A percentile compares a stretch with the other conserved stretches of the same genome.
Conservation (phyloP, 495 filamentous ascomycete genomes). For the Neurospora tetraspora region DNA sequence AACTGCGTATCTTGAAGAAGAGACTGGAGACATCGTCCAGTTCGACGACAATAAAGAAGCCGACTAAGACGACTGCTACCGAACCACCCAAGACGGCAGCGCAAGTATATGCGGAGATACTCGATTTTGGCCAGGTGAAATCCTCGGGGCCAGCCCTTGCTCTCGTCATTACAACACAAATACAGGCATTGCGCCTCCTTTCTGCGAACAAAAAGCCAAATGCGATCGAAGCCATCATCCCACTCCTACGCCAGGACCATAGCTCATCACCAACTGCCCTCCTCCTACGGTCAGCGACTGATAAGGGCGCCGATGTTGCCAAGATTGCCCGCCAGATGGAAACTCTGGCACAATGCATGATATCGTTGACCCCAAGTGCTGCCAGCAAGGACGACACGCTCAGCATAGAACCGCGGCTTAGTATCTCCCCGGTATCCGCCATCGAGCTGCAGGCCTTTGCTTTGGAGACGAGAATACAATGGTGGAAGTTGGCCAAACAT, state of each 20-base stretch:
- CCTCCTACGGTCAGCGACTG: conserved; percentile 43
- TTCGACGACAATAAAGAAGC: conserved; percentile 19
- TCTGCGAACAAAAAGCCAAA: conserved; percentile 38
- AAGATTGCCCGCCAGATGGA: conserved; percentile 66
- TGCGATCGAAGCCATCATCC: conserved; percentile 40
- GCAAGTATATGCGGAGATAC: conserved; percentile 48
- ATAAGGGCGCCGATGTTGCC: conserved; percentile 30
- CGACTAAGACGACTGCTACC: conserved; percentile 8
- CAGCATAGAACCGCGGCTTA: conserved; percentile 37
- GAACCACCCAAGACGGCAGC: conserved; percentile 24
- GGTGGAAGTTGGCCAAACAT: conserved; percentile 67
- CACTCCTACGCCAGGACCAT: conserved; percentile 32
- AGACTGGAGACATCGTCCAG: conserved; percentile 39
- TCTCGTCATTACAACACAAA: conserved; percentile 43
- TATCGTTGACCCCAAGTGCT: conserved; percentile 52
- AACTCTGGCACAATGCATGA: conserved; percentile 52
- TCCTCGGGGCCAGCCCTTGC: conserved; percentile 29
- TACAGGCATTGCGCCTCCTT: conserved; percentile 41
- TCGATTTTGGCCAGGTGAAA: conserved; percentile 44
- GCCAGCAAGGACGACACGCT: conserved; percentile 42
- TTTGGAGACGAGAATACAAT: conserved; percentile 52
- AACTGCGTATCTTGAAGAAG: conserved; percentile 59
- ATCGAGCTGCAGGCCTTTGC: conserved; percentile 59
- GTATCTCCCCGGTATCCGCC: conserved; percentile 46
- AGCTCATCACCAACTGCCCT: conserved; percentile 57